These are phyloP conservation scores for Lactarius psammicola DNA, from an alignment of 768 basidiomycete species.

Conservation along the genomic window DNA sequence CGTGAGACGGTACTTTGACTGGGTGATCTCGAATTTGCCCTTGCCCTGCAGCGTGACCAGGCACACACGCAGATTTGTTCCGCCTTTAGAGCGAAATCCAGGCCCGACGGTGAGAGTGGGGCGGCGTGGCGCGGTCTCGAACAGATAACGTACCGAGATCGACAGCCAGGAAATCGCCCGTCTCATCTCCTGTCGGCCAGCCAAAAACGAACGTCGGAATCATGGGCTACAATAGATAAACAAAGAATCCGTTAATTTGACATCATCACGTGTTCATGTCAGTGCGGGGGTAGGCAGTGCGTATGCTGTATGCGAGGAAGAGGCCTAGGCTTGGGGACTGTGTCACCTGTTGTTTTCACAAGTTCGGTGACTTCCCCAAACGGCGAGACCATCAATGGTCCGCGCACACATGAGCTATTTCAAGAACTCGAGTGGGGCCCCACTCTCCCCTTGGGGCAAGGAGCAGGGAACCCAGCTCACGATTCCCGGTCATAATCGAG, in stretches of 20 bases:
- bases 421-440: background rate
- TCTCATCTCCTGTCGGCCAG: slow-evolving; percentile 89
- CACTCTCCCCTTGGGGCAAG: background rate
- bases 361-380: slow-evolving; percentile 6
- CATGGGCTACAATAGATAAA: slow-evolving; percentile 66
- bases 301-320: background rate
- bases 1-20: slow-evolving; percentile 93
- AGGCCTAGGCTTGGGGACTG: slow-evolving; percentile 12
- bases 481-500: slow-evolving; percentile 3
- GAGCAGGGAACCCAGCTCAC: background rate
- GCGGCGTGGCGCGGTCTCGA: slow-evolving; percentile 7
- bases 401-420: slow-evolving; percentile 3
- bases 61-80: slow-evolving; percentile 98
- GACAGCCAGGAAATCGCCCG: slow-evolving; percentile 85
- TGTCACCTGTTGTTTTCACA: slow-evolving; percentile 4
- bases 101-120: background rate
- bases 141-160: slow-evolving; percentile 59
- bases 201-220: slow-evolving; percentile 96
- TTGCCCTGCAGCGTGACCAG: slow-evolving; percentile 88
- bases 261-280: slow-evolving; percentile 14
- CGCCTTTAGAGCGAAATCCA: slow-evolving; percentile 48
- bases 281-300: background rate
- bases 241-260: slow-evolving; percentile 1
- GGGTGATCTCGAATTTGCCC: slow-evolving; percentile 97
- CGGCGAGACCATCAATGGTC: slow-evolving; percentile 9